Conservation (phyloP, 192 early-diverging fungal genomes). For the Thoreauomyces humboldtii region DNA sequence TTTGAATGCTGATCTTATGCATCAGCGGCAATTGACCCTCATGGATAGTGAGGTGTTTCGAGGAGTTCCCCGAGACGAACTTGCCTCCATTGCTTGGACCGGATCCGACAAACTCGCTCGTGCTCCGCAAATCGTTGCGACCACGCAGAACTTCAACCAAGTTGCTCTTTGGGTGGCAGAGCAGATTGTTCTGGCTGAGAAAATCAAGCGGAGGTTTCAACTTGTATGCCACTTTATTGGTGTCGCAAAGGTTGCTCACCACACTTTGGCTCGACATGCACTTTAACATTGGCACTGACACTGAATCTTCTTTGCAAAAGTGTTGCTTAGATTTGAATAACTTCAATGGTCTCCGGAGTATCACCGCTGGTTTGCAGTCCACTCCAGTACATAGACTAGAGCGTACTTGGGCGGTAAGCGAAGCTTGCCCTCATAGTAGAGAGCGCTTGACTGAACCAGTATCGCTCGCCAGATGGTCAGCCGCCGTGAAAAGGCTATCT, state of each 20-base stretch:
- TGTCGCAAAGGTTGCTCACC: constrained; percentile 44
- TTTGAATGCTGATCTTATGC: not conserved
- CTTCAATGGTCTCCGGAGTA: constrained; percentile 38
- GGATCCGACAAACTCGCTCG: constrained; percentile 27
- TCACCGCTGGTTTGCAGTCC: constrained; percentile 42
- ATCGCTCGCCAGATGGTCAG: constrained; percentile 31
- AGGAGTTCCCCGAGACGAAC: constrained; percentile 30
- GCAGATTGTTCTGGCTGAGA: constrained; percentile 32
- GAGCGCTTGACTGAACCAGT: too few species aligned
- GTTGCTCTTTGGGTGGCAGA: constrained; percentile 40
- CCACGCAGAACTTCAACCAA: constrained; percentile 44
- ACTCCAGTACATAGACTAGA: constrained; percentile 40
- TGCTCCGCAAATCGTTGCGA: constrained; percentile 38
- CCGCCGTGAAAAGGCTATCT: constrained; percentile 32
- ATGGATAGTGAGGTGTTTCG: constrained; percentile 39
- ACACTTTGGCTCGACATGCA: too few species aligned
- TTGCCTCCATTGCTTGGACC: constrained; percentile 40
- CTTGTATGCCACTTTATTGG: constrained; percentile 37
- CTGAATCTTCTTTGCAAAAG: too few species aligned
- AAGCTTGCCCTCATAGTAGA: too few species aligned
- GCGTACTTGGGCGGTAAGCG: constrained; percentile 46
- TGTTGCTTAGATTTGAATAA: constrained; percentile 37
- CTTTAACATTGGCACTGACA: too few species aligned
- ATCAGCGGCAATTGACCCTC: constrained; percentile 39
- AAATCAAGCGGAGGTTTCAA: constrained; percentile 35